Base-by-base conservation (phyloP, 495 filamentous ascomycete genomes). In the Emericellopsis terricola region DNA sequence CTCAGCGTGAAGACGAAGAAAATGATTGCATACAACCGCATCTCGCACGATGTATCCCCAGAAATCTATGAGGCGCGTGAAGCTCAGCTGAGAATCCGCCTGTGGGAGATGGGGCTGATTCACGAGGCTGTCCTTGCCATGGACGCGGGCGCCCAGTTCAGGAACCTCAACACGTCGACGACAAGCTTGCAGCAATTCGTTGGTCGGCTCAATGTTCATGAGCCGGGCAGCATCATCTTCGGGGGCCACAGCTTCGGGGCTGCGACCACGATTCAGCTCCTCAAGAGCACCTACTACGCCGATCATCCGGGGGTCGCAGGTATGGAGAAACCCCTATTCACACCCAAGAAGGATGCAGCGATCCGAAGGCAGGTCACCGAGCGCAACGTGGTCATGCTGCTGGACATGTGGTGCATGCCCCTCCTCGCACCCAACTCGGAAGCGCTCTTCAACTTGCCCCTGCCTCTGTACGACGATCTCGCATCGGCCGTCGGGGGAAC, bases 181-280 rank as follows among this genome's bases (percentile, higher is more conserved):
- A 47, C 44, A 10, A 34, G 62, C 5, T 55, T 82, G 9, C 23
- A 11, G 6, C 56, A 56, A 37, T 73, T 85, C 41, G 41, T 51
- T 31, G 48, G 51, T 21, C 48, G 50, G 19, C 57, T 87, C 18
- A 67, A 80, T 40, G 60, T 87, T 5, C 64, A 68, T 33, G 53
- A 58, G n/a, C 78, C 81, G 0, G 81, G 81, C 5, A 59, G 55
- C n/a, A 63, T 85, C 1, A 66, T 69, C 29, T 83, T 73, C 50
- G 64, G 62, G 1, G 81, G 81, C 6, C 81, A 87, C 51, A 78
- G 71, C 11, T 86, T 87, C 43, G 81, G 81, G 29, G 73, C 73
- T 15, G 60, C 77, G 0, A 81, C 73, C 15, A 57, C 70, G 19
- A 62, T 78, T 3, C 81, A 85, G 43, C 64, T 87, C 30, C 48